Evolutionary conservation across 2,329 filamentous ascomycete genomes (phyloP).

Genomic region (Raffaelea deltoideospora): DNA sequence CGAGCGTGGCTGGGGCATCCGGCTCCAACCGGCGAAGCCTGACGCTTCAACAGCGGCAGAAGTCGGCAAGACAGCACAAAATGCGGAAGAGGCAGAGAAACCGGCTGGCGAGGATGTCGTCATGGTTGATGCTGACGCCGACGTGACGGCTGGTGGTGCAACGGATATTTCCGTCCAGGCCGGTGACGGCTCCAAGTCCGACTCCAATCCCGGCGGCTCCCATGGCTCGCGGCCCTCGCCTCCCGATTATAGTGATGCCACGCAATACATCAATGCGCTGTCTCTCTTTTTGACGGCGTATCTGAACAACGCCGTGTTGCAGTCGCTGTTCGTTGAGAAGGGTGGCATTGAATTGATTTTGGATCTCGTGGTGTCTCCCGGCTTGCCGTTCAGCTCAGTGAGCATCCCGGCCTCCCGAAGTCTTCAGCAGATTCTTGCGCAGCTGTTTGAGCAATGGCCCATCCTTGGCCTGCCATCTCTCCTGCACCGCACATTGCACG

Average conservation of each 20-base stretch:
- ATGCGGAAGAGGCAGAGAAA: neutral
- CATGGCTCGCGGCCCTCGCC: too few relatives aligned
- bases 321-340: conserved; percentile 56
- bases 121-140: conserved; percentile 39
- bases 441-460: conserved; percentile 66
- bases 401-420: conserved; percentile 53
- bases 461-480: conserved; percentile 71
- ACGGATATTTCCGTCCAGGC: too few relatives aligned
- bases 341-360: conserved; percentile 74
- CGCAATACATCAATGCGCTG: conserved; percentile 60
- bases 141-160: neutral
- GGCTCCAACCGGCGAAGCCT: conserved; percentile 38
- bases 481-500: conserved; percentile 55
- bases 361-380: conserved; percentile 69
- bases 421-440: conserved; percentile 58
- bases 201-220: too few relatives aligned
- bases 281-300: conserved; percentile 64
- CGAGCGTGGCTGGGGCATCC: conserved; percentile 59
- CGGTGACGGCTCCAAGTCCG: neutral
- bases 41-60: neutral
- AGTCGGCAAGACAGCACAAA: neutral
- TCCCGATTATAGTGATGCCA: conserved; percentile 24
- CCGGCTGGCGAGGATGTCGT: conserved; percentile 38
- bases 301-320: conserved; percentile 58
- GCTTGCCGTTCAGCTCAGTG: conserved; percentile 59